phyloP scores from a whole-genome alignment of 2,329 filamentous ascomycete genomes.

The Diaporthe sp. region DNA sequence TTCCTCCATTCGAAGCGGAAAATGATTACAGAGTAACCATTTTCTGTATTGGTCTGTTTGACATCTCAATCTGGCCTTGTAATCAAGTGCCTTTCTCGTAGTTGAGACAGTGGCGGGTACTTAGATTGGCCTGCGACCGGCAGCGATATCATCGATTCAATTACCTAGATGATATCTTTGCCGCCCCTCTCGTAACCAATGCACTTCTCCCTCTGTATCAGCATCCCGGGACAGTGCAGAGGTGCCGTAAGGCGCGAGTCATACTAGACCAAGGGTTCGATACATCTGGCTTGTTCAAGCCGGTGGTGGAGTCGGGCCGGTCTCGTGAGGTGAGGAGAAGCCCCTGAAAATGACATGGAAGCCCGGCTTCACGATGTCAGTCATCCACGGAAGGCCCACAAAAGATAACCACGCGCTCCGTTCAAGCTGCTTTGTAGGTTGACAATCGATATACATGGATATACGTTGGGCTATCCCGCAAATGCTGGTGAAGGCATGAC shows the following conservation, averaged over 20 bases:
- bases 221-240: background rate
- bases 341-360: constrained; percentile 27
- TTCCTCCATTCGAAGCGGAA: background rate
- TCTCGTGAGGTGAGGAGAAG: constrained; percentile 21
- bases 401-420: constrained; percentile 17
- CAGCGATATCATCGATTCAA: background rate
- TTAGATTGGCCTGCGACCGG: background rate
- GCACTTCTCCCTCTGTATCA: background rate
- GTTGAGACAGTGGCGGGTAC: background rate
- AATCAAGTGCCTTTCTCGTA: background rate
- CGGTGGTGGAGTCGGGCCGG: background rate
- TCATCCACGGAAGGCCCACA: background rate
- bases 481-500: constrained; percentile 18
- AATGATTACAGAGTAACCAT: background rate
- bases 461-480: background rate
- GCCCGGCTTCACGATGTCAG: background rate
- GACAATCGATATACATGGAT: background rate
- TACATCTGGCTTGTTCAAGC: background rate
- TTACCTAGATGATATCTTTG: background rate
- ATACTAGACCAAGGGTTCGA: background rate
- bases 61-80: background rate
- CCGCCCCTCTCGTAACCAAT: background rate
- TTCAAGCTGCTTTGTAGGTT: background rate
- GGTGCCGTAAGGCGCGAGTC: background rate
- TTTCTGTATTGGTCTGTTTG: background rate